Evolutionary conservation across 1,284 basidiomycete genomes (phyloP), one percentile per base, ranked within the genome.

Genomic region (Stygiomarasmius scandens): DNA sequence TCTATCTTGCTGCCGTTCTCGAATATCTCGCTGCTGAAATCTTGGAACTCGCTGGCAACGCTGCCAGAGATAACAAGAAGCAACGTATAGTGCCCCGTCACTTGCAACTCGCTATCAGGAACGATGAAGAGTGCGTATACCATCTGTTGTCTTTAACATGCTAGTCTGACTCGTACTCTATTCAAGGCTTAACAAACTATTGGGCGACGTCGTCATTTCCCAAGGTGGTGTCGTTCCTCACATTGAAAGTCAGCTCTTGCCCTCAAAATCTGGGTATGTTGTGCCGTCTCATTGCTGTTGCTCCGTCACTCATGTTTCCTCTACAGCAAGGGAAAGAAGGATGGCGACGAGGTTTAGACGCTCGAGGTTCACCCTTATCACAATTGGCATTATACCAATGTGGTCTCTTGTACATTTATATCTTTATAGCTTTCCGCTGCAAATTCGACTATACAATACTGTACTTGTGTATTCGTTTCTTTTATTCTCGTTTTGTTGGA

Each of bases 1-100:
- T 93, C 63, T 94, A 93, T 79, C 86, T 84, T 46, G 81, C 82
- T 23, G 81, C 90, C 29, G 89, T 92, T 49, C 81, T 91, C 44
- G 89, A 92, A 72, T 91, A 94, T 74, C 84, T 94, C 56, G 87
- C 90, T 52, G 92, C 92, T 56, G 92, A 94, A 74, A 93, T 94
- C 70, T 86, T 93, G 63, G 91, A 93, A 74, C 80, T 93, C 43
- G 92, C 92, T 61, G 92, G 92, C 65, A 93, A 92, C 75, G 91
- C 89, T 52, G 86, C 84, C 41, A 80, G 86, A 63, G 86, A 88
- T 72, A 90, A 90, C 81, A 90, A 90, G 82, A 89, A 94, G 82
- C 90, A 92, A 69, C 92, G 93, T 87, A 95, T 95, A 71, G 90
- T 94, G 16, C 93, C 93, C 59, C 86, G 93, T 71, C 93, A 95